Conservation (phyloP, 306 rosid species). For the Casuarina cunninghamiana region DNA sequence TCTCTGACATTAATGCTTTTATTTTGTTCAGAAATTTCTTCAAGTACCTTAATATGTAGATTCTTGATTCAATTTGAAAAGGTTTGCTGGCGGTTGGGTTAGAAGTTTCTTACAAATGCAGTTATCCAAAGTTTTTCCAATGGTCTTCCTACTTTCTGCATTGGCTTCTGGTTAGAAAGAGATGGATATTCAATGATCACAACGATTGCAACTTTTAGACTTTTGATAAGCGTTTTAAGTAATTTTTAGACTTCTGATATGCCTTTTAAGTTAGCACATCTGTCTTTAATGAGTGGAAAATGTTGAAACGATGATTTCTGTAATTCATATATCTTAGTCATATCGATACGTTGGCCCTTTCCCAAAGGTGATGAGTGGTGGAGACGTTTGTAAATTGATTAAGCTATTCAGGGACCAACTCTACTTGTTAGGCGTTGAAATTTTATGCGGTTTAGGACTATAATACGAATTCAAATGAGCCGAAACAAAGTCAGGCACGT, state of each 20-base stretch:
- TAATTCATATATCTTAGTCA: background rate
- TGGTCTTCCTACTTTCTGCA: background rate
- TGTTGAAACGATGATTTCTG: background rate
- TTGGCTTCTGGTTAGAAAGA: background rate
- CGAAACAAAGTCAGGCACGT: constrained; percentile 10
- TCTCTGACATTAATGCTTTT: background rate
- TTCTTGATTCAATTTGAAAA: background rate
- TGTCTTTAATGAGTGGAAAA: background rate
- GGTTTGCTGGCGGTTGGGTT: background rate
- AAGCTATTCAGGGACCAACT: constrained; percentile 38
- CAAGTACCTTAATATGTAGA: background rate
- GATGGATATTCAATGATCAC: background rate
- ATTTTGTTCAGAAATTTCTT: background rate
- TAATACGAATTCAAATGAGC: background rate
- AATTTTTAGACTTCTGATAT: no score
- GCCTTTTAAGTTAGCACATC: no score
- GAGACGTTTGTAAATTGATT: constrained; percentile 30
- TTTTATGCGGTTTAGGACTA: constrained; percentile 17
- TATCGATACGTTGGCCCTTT: background rate
- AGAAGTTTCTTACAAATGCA: background rate
- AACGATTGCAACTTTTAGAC: background rate
- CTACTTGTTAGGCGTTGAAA: constrained; percentile 37
- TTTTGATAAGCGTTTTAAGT: background rate
- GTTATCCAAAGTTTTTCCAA: background rate
- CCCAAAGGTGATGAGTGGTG: background rate